Base-by-base conservation (phyloP, 192 early-diverging fungal genomes). In the Hyaloraphidium curvatum region DNA sequence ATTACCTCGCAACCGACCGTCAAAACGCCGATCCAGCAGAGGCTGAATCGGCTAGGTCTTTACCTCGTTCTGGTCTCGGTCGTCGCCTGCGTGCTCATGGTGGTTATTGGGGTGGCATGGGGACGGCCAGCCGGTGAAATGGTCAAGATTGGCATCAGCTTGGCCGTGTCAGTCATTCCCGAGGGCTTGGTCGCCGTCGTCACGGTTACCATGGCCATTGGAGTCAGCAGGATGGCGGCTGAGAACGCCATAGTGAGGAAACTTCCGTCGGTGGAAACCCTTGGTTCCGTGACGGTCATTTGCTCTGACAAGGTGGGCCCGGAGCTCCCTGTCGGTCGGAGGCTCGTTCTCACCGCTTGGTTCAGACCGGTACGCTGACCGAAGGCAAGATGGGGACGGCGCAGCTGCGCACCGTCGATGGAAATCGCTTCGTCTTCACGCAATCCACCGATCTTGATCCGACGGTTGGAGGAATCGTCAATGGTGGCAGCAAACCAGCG, bases 111-210 rank as follows among this genome's bases (percentile, higher is more conserved):
- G 2, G 19, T 93, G 30, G 71, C 65, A 9, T 88, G 80, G 63
- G 69, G 77, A 52, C 70, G 75, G 39, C 64, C 75, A 55, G 66
- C 74, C 29, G 67, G 75, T 28, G 78, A 78, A 9, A 86, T 86
- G 65, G 58, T 93, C 33, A 79, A 84, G 56, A 69, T 89, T 51
- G 92, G 89, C 37, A 68, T 97, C 62, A 81, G 71, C 78, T 67
- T 97, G 64, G 93, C 88, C 14, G 90, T 97, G 21, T 89, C 89
- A 16, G 91, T 95, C 35, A 91, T 97, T 65, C 91, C 93, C 29
- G 93, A 97, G 71, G 93, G 93, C 65, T 67, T 97, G 51, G 89
- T 97, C 9, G 91, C 90, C 28, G 93, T 97, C n/a, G 83, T 84
- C 14, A 95, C 91, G 0, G 83, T 97, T 4, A 89, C 93, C 3